A percentile compares a stretch with the other conserved stretches of the same genome.
Conservation (phyloP, 2,329 filamentous ascomycete species). For the Phaeosphaeriaceae sp. region DNA sequence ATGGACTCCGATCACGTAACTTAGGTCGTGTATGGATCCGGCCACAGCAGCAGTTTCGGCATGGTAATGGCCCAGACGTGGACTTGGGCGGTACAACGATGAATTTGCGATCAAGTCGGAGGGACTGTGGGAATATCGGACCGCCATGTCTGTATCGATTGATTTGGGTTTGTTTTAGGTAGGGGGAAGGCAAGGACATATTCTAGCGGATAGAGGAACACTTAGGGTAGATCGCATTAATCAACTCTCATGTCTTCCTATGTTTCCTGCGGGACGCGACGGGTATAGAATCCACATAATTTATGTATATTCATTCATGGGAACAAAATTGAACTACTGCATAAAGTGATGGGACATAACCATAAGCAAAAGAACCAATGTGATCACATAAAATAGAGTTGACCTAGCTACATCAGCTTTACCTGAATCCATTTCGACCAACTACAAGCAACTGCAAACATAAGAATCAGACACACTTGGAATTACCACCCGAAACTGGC, state of each 20-base stretch:
- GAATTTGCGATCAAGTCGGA: neutral
- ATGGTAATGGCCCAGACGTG: neutral
- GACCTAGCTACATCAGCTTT: neutral
- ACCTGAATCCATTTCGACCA: neutral
- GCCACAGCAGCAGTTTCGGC: neutral
- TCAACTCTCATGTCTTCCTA: neutral
- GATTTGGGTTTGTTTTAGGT: neutral
- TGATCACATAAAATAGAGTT: too few species aligned
- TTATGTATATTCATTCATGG: neutral
- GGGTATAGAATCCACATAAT: neutral
- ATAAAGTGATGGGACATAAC: neutral
- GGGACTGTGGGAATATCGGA: neutral
- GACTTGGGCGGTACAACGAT: neutral
- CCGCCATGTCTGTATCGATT: neutral
- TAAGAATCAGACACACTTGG: neutral
- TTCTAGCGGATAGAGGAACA: neutral
- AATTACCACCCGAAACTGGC: neutral
- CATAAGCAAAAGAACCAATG: too few species aligned
- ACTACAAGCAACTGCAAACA: neutral
- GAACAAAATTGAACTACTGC: neutral
- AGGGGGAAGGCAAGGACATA: neutral
- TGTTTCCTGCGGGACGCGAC: neutral
- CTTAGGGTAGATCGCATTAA: neutral
- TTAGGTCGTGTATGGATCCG: neutral
- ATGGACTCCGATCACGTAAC: neutral